A percentile compares a stretch with the other conserved stretches of the same genome.
These are phyloP conservation scores for Pythium oligandrum DNA, from an alignment of 352 stramenopile species.

Conservation along the genomic window DNA sequence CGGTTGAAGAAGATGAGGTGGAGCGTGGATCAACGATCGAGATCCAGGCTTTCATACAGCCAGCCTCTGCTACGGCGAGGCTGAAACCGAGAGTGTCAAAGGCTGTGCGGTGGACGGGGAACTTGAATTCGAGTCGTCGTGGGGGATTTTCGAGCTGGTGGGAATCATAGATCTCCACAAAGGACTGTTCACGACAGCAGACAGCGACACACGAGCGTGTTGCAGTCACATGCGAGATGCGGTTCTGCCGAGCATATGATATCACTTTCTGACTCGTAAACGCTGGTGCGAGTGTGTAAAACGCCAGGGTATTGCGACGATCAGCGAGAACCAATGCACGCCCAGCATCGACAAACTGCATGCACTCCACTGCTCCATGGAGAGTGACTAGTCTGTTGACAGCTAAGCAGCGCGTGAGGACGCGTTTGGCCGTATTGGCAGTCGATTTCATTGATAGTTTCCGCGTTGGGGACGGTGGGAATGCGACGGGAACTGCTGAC, in stretches of 20 bases:
- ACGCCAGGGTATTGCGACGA: conserved; percentile 3
- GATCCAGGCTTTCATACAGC: conserved; percentile 51
- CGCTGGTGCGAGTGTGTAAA: conserved; percentile 11
- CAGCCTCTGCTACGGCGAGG: conserved; percentile 34
- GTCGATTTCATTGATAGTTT: too few relatives aligned
- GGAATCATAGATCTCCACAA: neutral
- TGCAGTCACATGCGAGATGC: too few relatives aligned
- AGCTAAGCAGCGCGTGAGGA: conserved; percentile 6
- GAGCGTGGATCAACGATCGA: conserved; percentile 30
- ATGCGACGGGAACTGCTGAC: neutral
- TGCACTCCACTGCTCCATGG: neutral
- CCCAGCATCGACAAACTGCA: conserved; percentile 11
- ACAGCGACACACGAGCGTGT: conserved; percentile 3
- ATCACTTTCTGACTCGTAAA: neutral
- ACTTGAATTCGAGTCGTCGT: conserved; percentile 25
- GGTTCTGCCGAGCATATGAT: too few relatives aligned
- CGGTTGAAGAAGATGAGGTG: conserved; percentile 6
- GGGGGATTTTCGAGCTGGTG: neutral
- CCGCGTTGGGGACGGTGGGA: too few relatives aligned
- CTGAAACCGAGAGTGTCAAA: conserved; percentile 35
- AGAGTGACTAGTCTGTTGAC: conserved; percentile 1
- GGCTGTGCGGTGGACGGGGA: conserved; percentile 30
- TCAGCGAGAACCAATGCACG: conserved; percentile 13
- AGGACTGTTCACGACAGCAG: conserved; percentile 19
- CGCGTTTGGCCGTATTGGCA: neutral